These are phyloP conservation scores for Mycena alexandri DNA, from an alignment of 768 basidiomycete species.

Conservation along the genomic window DNA sequence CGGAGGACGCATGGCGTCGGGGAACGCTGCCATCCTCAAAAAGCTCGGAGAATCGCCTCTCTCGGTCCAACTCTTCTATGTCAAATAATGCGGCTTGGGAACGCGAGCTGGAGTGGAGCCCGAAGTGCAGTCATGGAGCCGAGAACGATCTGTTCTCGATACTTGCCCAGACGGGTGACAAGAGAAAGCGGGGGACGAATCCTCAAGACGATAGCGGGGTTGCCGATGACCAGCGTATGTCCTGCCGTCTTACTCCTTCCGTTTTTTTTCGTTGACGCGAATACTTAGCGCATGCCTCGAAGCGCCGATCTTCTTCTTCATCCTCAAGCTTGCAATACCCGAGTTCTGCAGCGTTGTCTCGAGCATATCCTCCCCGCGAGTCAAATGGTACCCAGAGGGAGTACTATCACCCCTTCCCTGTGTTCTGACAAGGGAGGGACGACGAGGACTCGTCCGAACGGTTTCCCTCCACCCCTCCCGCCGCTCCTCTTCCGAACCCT, in stretches of 20 bases:
- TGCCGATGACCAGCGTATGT: constrained; percentile 23
- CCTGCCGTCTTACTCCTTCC: background rate
- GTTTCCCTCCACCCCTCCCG: constrained; percentile 66
- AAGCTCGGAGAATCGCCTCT: constrained; percentile 36
- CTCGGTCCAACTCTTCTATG: constrained; percentile 25
- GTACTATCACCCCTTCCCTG: constrained; percentile 71
- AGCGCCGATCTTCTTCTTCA: constrained; percentile 36
- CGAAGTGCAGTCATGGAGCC: constrained; percentile 20
- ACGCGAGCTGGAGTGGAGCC: constrained; percentile 21
- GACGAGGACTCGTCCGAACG: constrained; percentile 63
- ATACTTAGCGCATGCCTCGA: constrained; percentile 26
- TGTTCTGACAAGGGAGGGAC: constrained; percentile 77
- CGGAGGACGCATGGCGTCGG: constrained; percentile 30
- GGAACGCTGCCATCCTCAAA: constrained; percentile 36
- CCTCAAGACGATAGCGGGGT: constrained; percentile 14
- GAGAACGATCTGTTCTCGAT: constrained; percentile 18
- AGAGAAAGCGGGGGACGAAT: constrained; percentile 44
- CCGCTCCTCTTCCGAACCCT: constrained; percentile 4
- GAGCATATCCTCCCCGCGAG: constrained; percentile 40
- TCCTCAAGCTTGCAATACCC: constrained; percentile 26
- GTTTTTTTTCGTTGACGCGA: background rate
- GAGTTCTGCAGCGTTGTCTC: constrained; percentile 36
- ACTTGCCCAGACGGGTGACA: constrained; percentile 41
- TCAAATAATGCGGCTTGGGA: constrained; percentile 10
- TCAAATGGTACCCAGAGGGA: constrained; percentile 26